Evolutionary conservation across 169 alveolate species (phyloP), one percentile per base, ranked within the genome.

Genomic region (Pseudocohnilembus persalinus): DNA sequence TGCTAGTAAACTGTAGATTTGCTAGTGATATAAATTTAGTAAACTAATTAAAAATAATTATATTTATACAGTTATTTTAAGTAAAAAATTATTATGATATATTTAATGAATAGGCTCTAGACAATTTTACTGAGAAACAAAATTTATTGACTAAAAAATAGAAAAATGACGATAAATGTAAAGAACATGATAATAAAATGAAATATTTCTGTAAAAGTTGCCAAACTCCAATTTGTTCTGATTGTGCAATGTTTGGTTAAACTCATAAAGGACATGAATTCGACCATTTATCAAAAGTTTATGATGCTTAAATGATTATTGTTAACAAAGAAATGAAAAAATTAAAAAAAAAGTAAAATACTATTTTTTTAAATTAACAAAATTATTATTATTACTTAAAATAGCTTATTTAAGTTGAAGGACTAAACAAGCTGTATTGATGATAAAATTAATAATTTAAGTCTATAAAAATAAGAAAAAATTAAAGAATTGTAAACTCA

Each of bases 171-270:
- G 94, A 91, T 31, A 35, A 63, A 26, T 93, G 97, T 76, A 16
- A 35, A 31, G 74, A 88, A 32, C 98, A 95, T 86, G 90, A 85
- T 27, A 85, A 92, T 76, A 89, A 92, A 74, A 81, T 93, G 29
- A 82, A 90, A 32, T 96, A 96, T 80, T 96, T 91, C 89, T 96
- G 98, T 76, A 79, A 79, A 1, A 93, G 93, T 26, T 96, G 98
- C 86, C 83, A 92, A 73, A 87, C 76, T 65, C 96, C 98, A n/a
- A 90, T 96, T 34, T 96, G 98, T 83, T 92, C 97, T 35, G 98
- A 96, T 78, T 96, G 98, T 79, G 97, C 96, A 28, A 93, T 96
- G 96, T 92, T 96, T 89, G 94, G 94, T 32, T 81, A 84, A 15
- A 91, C 88, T 15, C 98, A 96, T 87, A 92, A 93, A 90, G 84